These are phyloP conservation scores for Dioszegia aurantiaca DNA, from an alignment of 768 basidiomycete genomes.

Conservation along the genomic window DNA sequence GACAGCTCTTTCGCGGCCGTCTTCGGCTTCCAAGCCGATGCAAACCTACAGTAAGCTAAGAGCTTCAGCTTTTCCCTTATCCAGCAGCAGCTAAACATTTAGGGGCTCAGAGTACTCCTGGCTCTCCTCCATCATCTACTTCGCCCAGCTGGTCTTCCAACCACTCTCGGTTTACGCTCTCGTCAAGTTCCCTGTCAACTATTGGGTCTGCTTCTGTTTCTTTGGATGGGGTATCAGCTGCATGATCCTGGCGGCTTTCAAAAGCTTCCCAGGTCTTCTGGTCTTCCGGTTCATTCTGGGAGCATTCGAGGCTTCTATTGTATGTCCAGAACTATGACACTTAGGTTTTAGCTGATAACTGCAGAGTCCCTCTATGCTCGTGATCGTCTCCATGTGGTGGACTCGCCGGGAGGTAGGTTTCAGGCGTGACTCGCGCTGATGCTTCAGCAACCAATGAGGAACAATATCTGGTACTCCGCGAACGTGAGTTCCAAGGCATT, in stretches of 20 bases:
- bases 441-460: constrained; percentile 9
- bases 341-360: neutral
- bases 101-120: constrained; percentile 34
- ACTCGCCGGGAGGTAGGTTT: constrained; percentile 54
- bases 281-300: constrained; percentile 57
- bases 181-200: constrained; percentile 29
- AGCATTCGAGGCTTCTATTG: constrained; percentile 58
- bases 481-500: constrained; percentile 33
- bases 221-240: constrained; percentile 56
- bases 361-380: constrained; percentile 55
- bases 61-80: neutral
- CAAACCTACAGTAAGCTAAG: constrained; percentile 54
- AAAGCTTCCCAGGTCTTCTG: constrained; percentile 55
- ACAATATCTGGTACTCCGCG: constrained; percentile 48
- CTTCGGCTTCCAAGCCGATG: constrained; percentile 53
- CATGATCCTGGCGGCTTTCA: constrained; percentile 54
- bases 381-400: constrained; percentile 58
- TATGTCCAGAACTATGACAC: neutral
- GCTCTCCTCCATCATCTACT: constrained; percentile 39
- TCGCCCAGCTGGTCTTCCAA: constrained; percentile 37
- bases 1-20: constrained; percentile 56
- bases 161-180: constrained; percentile 28
- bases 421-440: neutral
- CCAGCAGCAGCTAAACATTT: neutral
- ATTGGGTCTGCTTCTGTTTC: constrained; percentile 53